phyloP scores from a whole-genome alignment of 352 stramenopile species.

The Phytophthora parvispora region DNA sequence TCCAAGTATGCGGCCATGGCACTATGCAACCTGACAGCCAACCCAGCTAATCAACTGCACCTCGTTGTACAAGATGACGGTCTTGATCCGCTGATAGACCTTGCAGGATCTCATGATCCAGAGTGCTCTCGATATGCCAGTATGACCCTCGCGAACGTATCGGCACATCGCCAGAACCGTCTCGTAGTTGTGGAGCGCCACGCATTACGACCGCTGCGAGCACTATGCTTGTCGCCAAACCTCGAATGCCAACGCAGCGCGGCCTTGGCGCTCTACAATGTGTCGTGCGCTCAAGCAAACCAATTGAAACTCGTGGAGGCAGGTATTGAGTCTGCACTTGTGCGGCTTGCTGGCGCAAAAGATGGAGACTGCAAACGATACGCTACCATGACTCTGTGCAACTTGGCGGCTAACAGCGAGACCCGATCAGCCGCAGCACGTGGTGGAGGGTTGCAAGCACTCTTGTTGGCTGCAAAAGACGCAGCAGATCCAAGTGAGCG shows the following conservation, averaged over 20 bases:
- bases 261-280: slow-evolving; percentile 96
- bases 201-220: slow-evolving; percentile 81
- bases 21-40: slow-evolving; percentile 96
- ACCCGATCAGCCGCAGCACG: slow-evolving; percentile 89
- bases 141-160: slow-evolving; percentile 97
- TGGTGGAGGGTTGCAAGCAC: slow-evolving; percentile 93
- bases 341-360: slow-evolving; percentile 81
- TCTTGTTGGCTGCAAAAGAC: slow-evolving; percentile 92
- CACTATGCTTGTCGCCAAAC: slow-evolving; percentile 82
- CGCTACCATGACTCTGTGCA: slow-evolving; percentile 96
- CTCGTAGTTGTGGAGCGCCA: slow-evolving; percentile 90
- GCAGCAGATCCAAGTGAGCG: slow-evolving; percentile 78
- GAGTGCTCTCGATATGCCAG: slow-evolving; percentile 92
- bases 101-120: slow-evolving; percentile 71
- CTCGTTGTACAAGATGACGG: slow-evolving; percentile 87
- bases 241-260: slow-evolving; percentile 94
- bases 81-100: slow-evolving; percentile 82
- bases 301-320: slow-evolving; percentile 92
- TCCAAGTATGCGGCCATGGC: slow-evolving; percentile 94
- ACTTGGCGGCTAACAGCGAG: slow-evolving; percentile 95
- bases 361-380: slow-evolving; percentile 96
- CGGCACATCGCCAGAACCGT: slow-evolving; percentile 90
- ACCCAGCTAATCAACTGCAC: slow-evolving; percentile 91
- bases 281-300: slow-evolving; percentile 94
- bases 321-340: slow-evolving; percentile 89